Evolutionary conservation across 1,284 basidiomycete species (phyloP).

Genomic region (Thecaphora thlaspeos): DNA sequence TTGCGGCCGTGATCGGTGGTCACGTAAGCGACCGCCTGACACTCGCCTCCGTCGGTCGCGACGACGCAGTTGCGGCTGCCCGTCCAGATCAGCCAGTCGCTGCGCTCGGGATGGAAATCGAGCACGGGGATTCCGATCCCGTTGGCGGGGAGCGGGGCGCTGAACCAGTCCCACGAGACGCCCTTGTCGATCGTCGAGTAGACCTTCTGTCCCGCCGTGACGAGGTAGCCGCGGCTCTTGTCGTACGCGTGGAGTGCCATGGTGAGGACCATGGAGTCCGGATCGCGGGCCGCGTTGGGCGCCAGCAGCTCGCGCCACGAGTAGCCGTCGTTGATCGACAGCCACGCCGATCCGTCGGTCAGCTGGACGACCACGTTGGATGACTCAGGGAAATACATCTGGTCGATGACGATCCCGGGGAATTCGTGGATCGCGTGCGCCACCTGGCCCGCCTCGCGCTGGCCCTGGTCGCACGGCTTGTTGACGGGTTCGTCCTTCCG

Average conservation of each 20-base stretch:
- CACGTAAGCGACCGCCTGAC: constrained; percentile 50
- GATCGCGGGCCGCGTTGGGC: constrained; percentile 59
- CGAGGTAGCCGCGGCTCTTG: constrained; percentile 80
- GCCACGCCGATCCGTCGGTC: constrained; percentile 76
- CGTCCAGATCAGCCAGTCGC: constrained; percentile 86
- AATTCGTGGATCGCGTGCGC: constrained; percentile 67
- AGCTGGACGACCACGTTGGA: constrained; percentile 83
- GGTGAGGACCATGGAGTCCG: constrained; percentile 61
- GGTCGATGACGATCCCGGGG: constrained; percentile 69
- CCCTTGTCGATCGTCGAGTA: constrained; percentile 81
- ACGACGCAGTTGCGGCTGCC: constrained; percentile 70
- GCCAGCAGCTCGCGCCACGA: constrained; percentile 69
- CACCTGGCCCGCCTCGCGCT: constrained; percentile 58
- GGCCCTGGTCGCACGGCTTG: constrained; percentile 67
- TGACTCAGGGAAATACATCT: constrained; percentile 71
- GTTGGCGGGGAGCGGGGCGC: constrained; percentile 73
- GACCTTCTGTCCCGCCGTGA: constrained; percentile 69
- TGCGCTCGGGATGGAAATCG: constrained; percentile 78
- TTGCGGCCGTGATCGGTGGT: constrained; percentile 65
- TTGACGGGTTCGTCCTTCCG: constrained; percentile 70
- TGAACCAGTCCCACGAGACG: constrained; percentile 68
- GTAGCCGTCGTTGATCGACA: constrained; percentile 91
- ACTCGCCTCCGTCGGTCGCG: constrained; percentile 32
- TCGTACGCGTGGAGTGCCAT: constrained; percentile 83
- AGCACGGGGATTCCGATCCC: constrained; percentile 73